phyloP scores from a whole-genome alignment of 148 eudicot genomes.

The Amaranthus cruentus region DNA sequence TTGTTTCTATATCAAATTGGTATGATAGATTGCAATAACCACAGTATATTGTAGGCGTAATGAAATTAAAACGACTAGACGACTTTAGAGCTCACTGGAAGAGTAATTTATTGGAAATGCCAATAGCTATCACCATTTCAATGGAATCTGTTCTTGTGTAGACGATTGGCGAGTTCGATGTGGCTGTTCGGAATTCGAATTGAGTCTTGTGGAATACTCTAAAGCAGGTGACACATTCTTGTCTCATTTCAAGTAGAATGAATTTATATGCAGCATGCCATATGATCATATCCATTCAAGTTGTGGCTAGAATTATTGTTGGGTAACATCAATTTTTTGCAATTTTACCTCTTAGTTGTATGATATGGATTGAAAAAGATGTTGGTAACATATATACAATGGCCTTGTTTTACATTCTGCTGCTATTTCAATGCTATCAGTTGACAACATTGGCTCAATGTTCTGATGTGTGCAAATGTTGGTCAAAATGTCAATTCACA shows the following conservation, averaged over 20 bases:
- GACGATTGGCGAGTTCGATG: conserved; percentile 7
- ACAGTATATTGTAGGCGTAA: too few relatives aligned
- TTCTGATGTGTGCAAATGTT: too few relatives aligned
- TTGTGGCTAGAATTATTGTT: background rate
- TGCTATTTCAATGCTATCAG: background rate
- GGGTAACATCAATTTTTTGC: background rate
- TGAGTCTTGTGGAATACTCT: background rate
- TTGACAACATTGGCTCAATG: too few relatives aligned
- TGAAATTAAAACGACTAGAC: too few relatives aligned
- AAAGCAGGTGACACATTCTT: background rate
- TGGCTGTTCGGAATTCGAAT: background rate
- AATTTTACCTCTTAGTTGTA: background rate
- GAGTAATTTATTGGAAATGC: background rate
- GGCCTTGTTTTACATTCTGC: background rate
- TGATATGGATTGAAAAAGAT: background rate
- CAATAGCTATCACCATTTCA: background rate
- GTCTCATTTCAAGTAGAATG: background rate
- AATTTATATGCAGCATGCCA: too few relatives aligned
- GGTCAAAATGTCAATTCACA: too few relatives aligned
- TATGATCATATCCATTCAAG: too few relatives aligned
- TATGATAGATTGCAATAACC: too few relatives aligned
- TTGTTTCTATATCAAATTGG: too few relatives aligned
- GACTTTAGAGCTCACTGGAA: too few relatives aligned
- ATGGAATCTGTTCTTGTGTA: background rate
- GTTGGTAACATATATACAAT: background rate